Evolutionary conservation across 345 rosid species (phyloP).

Genomic region (Rhodamnia argentea): DNA sequence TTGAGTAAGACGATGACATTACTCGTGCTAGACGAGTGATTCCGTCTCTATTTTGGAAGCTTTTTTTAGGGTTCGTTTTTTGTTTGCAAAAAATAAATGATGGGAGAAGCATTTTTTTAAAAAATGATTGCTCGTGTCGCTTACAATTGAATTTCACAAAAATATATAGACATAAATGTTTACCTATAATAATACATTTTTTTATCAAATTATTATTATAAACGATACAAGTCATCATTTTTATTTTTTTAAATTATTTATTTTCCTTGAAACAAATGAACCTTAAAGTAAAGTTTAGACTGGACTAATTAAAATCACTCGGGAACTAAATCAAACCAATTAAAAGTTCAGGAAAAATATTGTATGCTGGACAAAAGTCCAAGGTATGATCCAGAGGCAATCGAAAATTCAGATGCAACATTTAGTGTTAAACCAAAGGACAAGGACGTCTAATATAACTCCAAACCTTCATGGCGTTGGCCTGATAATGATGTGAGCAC

Average conservation of each 20-base stretch:
- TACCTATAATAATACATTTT: too few relatives aligned
- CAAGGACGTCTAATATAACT: not conserved
- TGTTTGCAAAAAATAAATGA: too few relatives aligned
- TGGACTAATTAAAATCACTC: not conserved
- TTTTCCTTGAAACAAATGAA: not conserved
- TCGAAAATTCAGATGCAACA: not conserved
- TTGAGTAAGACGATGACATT: too few relatives aligned
- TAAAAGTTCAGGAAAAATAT: not conserved
- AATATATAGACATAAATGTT: too few relatives aligned
- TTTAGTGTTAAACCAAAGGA: not conserved
- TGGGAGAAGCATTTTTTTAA: too few relatives aligned
- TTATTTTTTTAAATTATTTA: not conserved
- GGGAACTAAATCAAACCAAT: not conserved
- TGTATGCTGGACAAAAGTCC: not conserved
- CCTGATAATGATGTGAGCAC: not conserved
- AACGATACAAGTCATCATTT: not conserved
- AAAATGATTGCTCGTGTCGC: too few relatives aligned
- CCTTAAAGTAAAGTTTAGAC: too few relatives aligned
- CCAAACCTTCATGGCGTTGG: not conserved
- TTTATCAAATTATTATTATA: too few relatives aligned
- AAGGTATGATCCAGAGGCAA: not conserved
- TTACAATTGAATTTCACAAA: too few relatives aligned
- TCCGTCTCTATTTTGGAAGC: too few relatives aligned
- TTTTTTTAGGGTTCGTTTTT: too few relatives aligned
- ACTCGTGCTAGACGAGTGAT: too few relatives aligned